These are phyloP conservation scores for Phlegmacium glaucopus DNA, from an alignment of 768 basidiomycete genomes.

Conservation along the genomic window DNA sequence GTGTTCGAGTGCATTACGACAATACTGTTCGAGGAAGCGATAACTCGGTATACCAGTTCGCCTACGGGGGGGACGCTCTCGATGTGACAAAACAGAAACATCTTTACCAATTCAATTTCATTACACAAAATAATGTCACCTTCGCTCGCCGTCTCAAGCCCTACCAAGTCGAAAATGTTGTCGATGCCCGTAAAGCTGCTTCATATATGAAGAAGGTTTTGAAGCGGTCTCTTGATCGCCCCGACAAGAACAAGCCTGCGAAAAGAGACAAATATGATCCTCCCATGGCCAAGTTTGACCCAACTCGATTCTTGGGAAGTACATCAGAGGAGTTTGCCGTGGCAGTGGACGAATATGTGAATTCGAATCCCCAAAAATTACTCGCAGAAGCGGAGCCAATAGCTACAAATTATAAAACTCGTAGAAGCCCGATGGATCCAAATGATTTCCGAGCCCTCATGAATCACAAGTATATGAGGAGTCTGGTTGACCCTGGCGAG, in stretches of 20 bases:
- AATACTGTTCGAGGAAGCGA: conserved; percentile 97
- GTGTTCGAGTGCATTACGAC: conserved; percentile 95
- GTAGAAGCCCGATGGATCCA: conserved; percentile 42
- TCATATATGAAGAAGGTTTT: conserved; percentile 88
- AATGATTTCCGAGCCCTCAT: conserved; percentile 77
- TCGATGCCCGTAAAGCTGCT: conserved; percentile 66
- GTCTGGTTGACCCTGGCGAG: conserved; percentile 95
- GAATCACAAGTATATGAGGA: conserved; percentile 90
- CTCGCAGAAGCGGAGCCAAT: conserved; percentile 34
- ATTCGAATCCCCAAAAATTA: conserved; percentile 60
- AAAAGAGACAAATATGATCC: conserved; percentile 68
- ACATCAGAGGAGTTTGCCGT: conserved; percentile 91
- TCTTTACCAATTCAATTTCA: conserved; percentile 90
- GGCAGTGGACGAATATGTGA: conserved; percentile 75
- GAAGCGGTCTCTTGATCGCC: conserved; percentile 59
- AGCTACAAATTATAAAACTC: conserved; percentile 35
- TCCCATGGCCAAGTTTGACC: conserved; percentile 70
- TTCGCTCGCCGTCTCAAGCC: conserved; percentile 73
- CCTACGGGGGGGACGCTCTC: conserved; percentile 94
- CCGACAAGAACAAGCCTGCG: conserved; percentile 36
- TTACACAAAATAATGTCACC: conserved; percentile 80
- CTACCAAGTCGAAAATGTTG: conserved; percentile 46
- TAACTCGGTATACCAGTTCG: conserved; percentile 90
- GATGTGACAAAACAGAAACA: conserved; percentile 98
- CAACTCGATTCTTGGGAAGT: conserved; percentile 77